Conservation (phyloP, 768 basidiomycete species). For the Suillus subaureus region DNA sequence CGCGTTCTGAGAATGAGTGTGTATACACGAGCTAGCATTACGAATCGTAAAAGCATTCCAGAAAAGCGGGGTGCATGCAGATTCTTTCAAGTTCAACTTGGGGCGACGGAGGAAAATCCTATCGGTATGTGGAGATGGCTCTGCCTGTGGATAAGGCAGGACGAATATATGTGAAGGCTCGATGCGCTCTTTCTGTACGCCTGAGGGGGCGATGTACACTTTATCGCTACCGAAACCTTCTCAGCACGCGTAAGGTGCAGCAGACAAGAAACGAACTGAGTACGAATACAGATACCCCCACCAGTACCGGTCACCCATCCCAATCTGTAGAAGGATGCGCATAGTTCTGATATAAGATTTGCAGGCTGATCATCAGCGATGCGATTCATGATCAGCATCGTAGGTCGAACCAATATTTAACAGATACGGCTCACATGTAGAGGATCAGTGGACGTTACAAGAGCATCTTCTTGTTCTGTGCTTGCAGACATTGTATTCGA, state of each 20-base stretch:
- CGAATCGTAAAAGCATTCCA: slow-evolving; percentile 89
- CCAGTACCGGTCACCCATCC: slow-evolving; percentile 96
- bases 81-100: slow-evolving; percentile 71
- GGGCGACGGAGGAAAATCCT: slow-evolving; percentile 81
- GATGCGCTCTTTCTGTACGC: slow-evolving; percentile 91
- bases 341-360: slow-evolving; percentile 88
- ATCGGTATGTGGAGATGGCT: slow-evolving; percentile 63
- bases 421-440: slow-evolving; percentile 51
- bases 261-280: slow-evolving; percentile 47
- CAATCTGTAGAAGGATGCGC: slow-evolving; percentile 79
- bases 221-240: slow-evolving; percentile 50
- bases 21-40: slow-evolving; percentile 83
- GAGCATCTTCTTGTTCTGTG: slow-evolving; percentile 39
- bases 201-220: slow-evolving; percentile 86
- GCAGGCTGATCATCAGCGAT: slow-evolving; percentile 59
- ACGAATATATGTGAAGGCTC: slow-evolving; percentile 85
- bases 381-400: slow-evolving; percentile 4
- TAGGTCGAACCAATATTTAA: background rate
- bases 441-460: slow-evolving; percentile 63
- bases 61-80: slow-evolving; percentile 88
- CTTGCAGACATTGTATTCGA: background rate
- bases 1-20: slow-evolving; percentile 89
- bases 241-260: background rate
- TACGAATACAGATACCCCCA: slow-evolving; percentile 75
- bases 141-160: slow-evolving; percentile 71